A percentile compares a stretch with the other conserved stretches of the same genome.
Evolutionary conservation across 2,329 filamentous ascomycete species (phyloP).

Genomic region (Shiraia sp.): DNA sequence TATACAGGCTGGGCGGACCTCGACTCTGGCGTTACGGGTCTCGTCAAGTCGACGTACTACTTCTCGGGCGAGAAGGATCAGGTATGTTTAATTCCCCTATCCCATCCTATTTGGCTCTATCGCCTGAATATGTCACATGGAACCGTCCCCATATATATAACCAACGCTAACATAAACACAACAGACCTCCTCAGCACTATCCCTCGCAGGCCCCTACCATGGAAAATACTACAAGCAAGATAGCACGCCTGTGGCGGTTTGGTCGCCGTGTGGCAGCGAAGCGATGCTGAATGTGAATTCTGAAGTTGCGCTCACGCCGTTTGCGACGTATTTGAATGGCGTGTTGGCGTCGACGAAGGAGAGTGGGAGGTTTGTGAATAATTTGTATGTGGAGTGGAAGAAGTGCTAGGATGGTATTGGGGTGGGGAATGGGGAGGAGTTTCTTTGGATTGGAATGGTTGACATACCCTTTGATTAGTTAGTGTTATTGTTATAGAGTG

Average conservation of each 20-base stretch:
- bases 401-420: conserved; percentile 28
- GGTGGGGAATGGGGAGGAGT: neutral
- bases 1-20: conserved; percentile 42
- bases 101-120: too few relatives aligned
- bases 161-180: too few relatives aligned
- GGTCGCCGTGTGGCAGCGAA: conserved; percentile 36
- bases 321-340: conserved; percentile 22
- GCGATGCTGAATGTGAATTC: conserved; percentile 37
- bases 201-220: conserved; percentile 47
- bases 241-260: conserved; percentile 29
- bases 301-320: conserved; percentile 34
- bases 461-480: conserved; percentile 1
- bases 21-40: conserved; percentile 40
- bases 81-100: conserved; percentile 15
- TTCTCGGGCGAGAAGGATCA: conserved; percentile 39
- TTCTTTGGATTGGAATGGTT: too few relatives aligned
- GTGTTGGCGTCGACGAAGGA: conserved; percentile 32
- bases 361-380: conserved; percentile 27
- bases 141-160: too few relatives aligned
- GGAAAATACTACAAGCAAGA: conserved; percentile 53
- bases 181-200: conserved; percentile 17
- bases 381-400: conserved; percentile 39
- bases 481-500: too few relatives aligned
- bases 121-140: too few relatives aligned
- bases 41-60: conserved; percentile 42